These are phyloP conservation scores for Boletus eberwhitei DNA, from an alignment of 768 basidiomycete genomes.

Conservation along the genomic window DNA sequence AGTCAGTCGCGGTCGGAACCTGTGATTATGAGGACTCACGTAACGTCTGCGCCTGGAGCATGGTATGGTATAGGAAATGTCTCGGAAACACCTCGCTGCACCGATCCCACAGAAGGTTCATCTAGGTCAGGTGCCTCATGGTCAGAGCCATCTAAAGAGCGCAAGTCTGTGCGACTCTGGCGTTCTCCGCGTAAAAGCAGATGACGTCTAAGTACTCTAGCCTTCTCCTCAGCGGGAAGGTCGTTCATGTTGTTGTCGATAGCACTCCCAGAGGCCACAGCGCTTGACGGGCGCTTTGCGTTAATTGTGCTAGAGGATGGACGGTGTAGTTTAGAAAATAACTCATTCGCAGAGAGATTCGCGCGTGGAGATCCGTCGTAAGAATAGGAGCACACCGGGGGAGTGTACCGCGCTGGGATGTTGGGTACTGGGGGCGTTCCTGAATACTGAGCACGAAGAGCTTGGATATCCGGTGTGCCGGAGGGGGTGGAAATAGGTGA, in stretches of 20 bases:
- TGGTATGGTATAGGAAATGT: conserved; percentile 87
- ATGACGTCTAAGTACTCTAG: conserved; percentile 74
- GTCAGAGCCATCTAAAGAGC: conserved; percentile 25
- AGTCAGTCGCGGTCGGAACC: conserved; percentile 15
- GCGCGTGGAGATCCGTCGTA: conserved; percentile 11
- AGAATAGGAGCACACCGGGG: conserved; percentile 28
- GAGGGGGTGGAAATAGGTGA: conserved; percentile 34
- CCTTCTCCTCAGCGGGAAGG: conserved; percentile 80
- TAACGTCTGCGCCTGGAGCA: conserved; percentile 86
- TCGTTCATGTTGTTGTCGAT: conserved; percentile 41
- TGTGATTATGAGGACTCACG: conserved; percentile 54
- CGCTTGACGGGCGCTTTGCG: conserved; percentile 33
- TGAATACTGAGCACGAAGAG: conserved; percentile 64
- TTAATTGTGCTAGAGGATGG: conserved; percentile 37
- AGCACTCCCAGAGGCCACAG: conserved; percentile 30
- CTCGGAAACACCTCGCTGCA: conserved; percentile 49
- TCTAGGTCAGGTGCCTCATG: conserved; percentile 17
- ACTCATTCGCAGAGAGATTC: conserved; percentile 8
- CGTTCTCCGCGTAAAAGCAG: conserved; percentile 71
- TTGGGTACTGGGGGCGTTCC: conserved; percentile 50
- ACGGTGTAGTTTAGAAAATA: conserved; percentile 15
- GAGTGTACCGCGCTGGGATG: conserved; percentile 57
- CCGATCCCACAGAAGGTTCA: conserved; percentile 23
- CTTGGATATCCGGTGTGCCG: conserved; percentile 64
- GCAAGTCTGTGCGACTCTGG: conserved; percentile 24